A percentile compares a stretch with the other conserved stretches of the same genome.
Evolutionary conservation across 495 filamentous ascomycete species (phyloP).

Genomic region (Penicillium herquei): DNA sequence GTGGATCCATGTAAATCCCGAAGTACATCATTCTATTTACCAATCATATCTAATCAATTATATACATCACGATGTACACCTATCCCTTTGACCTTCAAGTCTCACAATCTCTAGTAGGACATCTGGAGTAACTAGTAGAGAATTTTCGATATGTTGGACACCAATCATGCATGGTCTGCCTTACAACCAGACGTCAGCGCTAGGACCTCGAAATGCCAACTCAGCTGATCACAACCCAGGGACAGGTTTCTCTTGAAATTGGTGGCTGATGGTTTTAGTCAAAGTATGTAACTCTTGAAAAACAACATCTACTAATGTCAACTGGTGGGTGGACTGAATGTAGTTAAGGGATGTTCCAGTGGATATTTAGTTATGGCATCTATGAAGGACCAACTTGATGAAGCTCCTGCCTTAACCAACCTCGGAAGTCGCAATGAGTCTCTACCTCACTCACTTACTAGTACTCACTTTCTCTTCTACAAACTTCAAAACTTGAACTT

Average conservation of each 20-base stretch:
- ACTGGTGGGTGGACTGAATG: no score
- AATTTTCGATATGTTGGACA: neutral
- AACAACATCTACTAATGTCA: no score
- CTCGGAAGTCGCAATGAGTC: neutral
- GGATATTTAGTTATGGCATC: neutral
- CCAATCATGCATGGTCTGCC: neutral
- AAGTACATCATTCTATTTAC: no score
- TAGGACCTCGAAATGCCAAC: neutral
- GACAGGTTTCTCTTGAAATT: neutral
- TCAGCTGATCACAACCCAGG: neutral
- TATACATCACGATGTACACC: no score
- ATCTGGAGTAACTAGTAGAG: no score
- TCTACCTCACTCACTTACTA: neutral
- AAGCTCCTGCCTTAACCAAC: constrained; percentile 2
- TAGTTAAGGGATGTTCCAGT: neutral
- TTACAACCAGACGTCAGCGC: neutral
- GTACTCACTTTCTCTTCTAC: neutral
- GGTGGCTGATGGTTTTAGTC: neutral
- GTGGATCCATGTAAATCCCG: no score
- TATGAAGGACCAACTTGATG: neutral
- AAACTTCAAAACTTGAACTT: neutral
- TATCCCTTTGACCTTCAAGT: no score
- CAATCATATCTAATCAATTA: no score
- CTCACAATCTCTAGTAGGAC: no score
- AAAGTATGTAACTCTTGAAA: neutral